Conservation (phyloP, 2,329 filamentous ascomycete species). For the Graphium sp. region DNA sequence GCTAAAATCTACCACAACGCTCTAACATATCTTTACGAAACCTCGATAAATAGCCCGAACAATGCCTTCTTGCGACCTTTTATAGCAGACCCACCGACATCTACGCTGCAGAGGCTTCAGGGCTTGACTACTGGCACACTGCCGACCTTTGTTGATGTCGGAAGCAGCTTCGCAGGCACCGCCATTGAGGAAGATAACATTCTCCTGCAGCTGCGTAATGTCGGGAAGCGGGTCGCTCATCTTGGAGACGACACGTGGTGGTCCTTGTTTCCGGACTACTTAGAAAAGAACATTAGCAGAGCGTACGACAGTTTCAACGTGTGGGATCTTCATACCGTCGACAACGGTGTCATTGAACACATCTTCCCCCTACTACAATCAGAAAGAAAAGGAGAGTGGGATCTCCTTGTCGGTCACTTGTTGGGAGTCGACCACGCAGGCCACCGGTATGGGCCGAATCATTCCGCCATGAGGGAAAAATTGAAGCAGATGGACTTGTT, state of each 20-base stretch:
- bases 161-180: conserved; percentile 88
- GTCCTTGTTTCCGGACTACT: conserved; percentile 82
- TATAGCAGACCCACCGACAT: conserved; percentile 90
- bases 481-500: conserved; percentile 80
- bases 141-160: conserved; percentile 85
- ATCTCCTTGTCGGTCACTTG: conserved; percentile 87
- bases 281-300: conserved; percentile 68
- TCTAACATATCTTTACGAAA: conserved; percentile 74
- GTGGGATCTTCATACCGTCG: conserved; percentile 92
- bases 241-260: conserved; percentile 98
- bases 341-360: conserved; percentile 86
- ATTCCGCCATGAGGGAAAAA: conserved; percentile 82
- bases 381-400: conserved; percentile 57
- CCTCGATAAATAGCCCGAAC: conserved; percentile 52
- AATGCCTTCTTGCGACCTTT: conserved; percentile 88
- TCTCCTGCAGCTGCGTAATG: conserved; percentile 47
- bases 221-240: conserved; percentile 66
- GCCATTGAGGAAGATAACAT: conserved; percentile 87
- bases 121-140: conserved; percentile 88
- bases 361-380: conserved; percentile 66
- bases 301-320: conserved; percentile 97
- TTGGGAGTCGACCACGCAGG: conserved; percentile 94
- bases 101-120: conserved; percentile 82
- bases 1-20: conserved; percentile 62
- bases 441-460: conserved; percentile 86